These are phyloP conservation scores for Malus sylvestris DNA, from an alignment of 306 rosid species.

Conservation along the genomic window DNA sequence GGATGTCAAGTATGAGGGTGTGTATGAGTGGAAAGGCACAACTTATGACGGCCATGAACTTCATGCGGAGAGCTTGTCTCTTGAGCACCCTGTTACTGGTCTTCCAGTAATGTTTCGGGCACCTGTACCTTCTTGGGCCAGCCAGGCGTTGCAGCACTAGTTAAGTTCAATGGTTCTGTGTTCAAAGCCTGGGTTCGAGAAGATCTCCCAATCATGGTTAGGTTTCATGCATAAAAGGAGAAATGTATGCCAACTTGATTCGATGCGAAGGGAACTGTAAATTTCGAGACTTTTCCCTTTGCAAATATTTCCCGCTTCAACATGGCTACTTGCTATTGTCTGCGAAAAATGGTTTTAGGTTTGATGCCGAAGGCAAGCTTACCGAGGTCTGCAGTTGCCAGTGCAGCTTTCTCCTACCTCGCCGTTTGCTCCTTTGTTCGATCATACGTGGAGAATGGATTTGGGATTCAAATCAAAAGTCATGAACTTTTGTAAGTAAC, in stretches of 20 bases:
- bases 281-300: neutral
- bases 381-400: neutral
- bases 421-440: neutral
- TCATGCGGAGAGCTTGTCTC: slow-evolving; percentile 76
- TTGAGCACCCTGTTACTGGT: slow-evolving; percentile 71
- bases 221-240: neutral
- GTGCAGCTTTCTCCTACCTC: neutral
- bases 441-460: neutral
- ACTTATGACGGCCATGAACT: slow-evolving; percentile 57
- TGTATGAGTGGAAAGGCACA: slow-evolving; percentile 52
- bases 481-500: neutral
- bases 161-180: neutral
- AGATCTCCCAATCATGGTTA: neutral
- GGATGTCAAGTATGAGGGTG: slow-evolving; percentile 92
- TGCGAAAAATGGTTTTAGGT: neutral
- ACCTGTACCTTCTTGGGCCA: slow-evolving; percentile 70
- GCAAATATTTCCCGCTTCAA: neutral
- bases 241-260: neutral
- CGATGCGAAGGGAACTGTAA: neutral
- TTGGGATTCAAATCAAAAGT: neutral
- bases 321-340: neutral
- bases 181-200: neutral
- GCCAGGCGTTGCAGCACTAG: slow-evolving; percentile 29
- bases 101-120: slow-evolving; percentile 38
- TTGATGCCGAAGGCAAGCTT: neutral